Conservation (phyloP, 2,329 filamentous ascomycete genomes). For the Hypoxylon sp. region DNA sequence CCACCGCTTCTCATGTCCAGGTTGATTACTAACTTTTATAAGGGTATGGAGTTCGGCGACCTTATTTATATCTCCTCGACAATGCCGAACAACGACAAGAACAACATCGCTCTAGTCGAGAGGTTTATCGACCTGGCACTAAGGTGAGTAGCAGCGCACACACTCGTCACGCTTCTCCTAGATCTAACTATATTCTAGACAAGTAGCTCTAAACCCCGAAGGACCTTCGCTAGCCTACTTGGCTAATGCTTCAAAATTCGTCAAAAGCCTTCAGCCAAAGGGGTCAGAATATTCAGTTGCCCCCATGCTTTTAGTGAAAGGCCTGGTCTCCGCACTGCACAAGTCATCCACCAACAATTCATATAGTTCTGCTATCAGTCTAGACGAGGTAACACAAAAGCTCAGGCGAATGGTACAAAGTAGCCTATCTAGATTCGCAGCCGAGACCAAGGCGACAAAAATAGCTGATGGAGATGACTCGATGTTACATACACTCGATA, state of each 20-base stretch:
- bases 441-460: slow-evolving; percentile 34
- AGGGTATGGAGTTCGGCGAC: slow-evolving; percentile 54
- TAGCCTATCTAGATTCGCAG: slow-evolving; percentile 45
- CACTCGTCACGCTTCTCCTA: not conserved
- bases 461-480: slow-evolving; percentile 33
- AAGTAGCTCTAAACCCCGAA: slow-evolving; percentile 49
- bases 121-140: slow-evolving; percentile 50
- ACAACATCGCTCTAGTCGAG: slow-evolving; percentile 43
- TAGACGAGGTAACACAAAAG: slow-evolving; percentile 41
- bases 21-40: slow-evolving; percentile 25
- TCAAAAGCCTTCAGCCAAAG: slow-evolving; percentile 40
- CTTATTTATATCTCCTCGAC: slow-evolving; percentile 48
- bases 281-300: slow-evolving; percentile 22
- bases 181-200: slow-evolving; percentile 47
- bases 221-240: slow-evolving; percentile 48
- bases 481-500: slow-evolving; percentile 38
- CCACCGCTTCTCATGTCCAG: not conserved
- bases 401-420: slow-evolving; percentile 47
- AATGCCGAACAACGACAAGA: slow-evolving; percentile 36
- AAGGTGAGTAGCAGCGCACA: slow-evolving; percentile 42
- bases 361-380: slow-evolving; percentile 30
- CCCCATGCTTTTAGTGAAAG: slow-evolving; percentile 50
- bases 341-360: slow-evolving; percentile 34
- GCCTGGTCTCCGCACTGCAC: slow-evolving; percentile 46
- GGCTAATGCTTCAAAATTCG: slow-evolving; percentile 45